Conservation (phyloP, 2,329 filamentous ascomycete species). For the Pestalotiopsis fici region DNA sequence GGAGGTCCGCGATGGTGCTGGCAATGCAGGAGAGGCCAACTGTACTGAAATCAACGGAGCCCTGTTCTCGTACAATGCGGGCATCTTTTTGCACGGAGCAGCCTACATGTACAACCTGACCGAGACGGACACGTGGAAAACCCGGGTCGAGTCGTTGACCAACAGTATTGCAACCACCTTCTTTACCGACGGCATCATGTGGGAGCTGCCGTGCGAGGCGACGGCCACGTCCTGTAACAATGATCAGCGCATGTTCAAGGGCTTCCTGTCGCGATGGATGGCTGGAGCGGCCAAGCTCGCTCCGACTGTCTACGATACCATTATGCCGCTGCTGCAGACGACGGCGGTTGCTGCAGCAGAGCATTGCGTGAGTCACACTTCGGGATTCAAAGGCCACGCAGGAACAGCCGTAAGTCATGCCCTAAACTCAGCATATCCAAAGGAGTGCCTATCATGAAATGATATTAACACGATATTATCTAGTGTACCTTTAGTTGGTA, state of each 20-base stretch:
- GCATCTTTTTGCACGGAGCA: conserved; percentile 33
- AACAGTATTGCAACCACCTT: conserved; percentile 38
- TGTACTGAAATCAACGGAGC: conserved; percentile 29
- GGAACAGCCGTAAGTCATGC: conserved; percentile 28
- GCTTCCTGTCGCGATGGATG: conserved; percentile 47
- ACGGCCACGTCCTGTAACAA: conserved; percentile 20
- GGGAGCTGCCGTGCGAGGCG: conserved; percentile 59
- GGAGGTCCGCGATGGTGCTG: conserved; percentile 58
- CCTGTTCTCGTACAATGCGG: conserved; percentile 29
- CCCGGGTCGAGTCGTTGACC: conserved; percentile 44
- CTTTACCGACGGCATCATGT: conserved; percentile 52
- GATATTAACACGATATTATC: too few species aligned
- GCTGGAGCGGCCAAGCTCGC: conserved; percentile 38
- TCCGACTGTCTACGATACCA: conserved; percentile 20
- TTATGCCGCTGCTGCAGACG: conserved; percentile 23
- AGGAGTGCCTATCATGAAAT: too few species aligned
- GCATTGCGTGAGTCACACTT: conserved; percentile 21
- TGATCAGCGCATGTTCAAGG: conserved; percentile 38
- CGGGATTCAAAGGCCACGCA: conserved; percentile 22
- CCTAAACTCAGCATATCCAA: too few species aligned
- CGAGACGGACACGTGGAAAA: conserved; percentile 43
- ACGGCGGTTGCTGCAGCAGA: conserved; percentile 40
- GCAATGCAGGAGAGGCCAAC: conserved; percentile 30
- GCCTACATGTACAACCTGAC: conserved; percentile 41
- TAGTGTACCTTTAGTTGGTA: conserved; percentile 55